Conservation (phyloP, 2,329 filamentous ascomycete genomes). For the Erysiphe pulchra region DNA sequence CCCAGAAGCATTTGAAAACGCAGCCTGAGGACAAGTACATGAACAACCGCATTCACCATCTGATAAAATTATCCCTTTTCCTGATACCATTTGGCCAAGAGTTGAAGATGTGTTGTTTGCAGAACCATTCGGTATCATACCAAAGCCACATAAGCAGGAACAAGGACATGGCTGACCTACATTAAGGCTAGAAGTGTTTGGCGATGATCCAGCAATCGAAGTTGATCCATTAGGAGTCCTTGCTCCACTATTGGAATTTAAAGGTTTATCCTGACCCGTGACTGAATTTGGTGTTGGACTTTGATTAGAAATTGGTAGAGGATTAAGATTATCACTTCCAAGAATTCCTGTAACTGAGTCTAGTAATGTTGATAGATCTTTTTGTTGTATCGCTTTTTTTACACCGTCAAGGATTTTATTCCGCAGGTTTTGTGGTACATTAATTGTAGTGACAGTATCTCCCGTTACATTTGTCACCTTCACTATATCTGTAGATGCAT, state of each 20-base stretch:
- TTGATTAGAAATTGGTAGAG: too few species aligned
- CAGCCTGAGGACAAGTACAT: conserved; percentile 6
- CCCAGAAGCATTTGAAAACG: conserved; percentile 2
- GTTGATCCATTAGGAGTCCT: background rate
- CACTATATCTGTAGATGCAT: too few species aligned
- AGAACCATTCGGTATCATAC: background rate
- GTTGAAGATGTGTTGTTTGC: background rate
- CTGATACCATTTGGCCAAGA: conserved; percentile 4
- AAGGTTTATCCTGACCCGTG: background rate
- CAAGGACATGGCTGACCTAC: background rate
- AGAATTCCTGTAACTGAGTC: too few species aligned
- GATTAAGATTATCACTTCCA: too few species aligned
- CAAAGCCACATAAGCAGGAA: background rate
- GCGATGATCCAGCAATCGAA: background rate
- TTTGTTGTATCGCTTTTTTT: too few species aligned
- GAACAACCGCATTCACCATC: conserved; percentile 6
- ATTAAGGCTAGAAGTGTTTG: background rate
- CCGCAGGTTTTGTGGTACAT: too few species aligned
- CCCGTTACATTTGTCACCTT: too few species aligned
- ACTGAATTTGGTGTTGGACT: too few species aligned
- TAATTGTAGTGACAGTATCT: too few species aligned
- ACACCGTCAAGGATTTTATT: too few species aligned
- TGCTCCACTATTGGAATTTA: background rate
- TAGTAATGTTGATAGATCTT: too few species aligned
- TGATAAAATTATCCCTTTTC: conserved; percentile 3